Base-by-base conservation (phyloP, 371 early-diverging fungal species). In the Entomophthora muscae region DNA sequence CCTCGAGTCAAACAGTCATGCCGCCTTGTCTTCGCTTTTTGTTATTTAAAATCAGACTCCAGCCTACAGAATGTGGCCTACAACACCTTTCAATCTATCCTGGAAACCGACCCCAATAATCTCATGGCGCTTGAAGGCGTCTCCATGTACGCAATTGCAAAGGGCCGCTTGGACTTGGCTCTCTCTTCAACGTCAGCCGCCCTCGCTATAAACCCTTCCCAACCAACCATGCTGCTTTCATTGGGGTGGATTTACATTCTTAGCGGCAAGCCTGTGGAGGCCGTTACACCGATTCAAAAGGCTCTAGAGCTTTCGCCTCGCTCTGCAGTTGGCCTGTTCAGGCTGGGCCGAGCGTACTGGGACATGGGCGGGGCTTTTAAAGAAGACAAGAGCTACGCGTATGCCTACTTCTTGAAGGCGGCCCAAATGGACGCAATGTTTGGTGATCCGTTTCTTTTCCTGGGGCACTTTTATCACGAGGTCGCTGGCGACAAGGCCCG, bases 321-420 rank as follows among this genome's bases (percentile, higher is more conserved):
- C 66, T 71, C 23, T 12, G 82, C 85, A 1, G 66, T 76, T 27
- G 78, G 83, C 64, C 71, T 80, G 52, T 86, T 81, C 63, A 76
- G 88, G 1, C 65, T 90, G 2, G 93, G 89, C 1, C 70, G 82
- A n/a, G 75, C 83, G 0, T 86, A 86, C 67, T 95, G 90, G 88
- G 80, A 72, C 3, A 77, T 84, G 77, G 85, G 80, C 63, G 90
- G 85, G 82, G 74, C 60, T n/a, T 79, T 71, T 65, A 67, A 69
- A 29, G 69, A 66, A 1, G 80, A 88, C 66, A 72, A 81, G 58
- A 71, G 69, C 13, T 75, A 76, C 63, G 86, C 86, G 1, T 85
- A 82, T 65, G 71, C 76, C 22, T 75, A 78, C 61, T 85, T 89
- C 66, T 78, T 95, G 57, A 71, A 71, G 32, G 80, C 91, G 0